Conservation (phyloP, 2,329 filamentous ascomycete genomes). For the Trichoderma sp. region DNA sequence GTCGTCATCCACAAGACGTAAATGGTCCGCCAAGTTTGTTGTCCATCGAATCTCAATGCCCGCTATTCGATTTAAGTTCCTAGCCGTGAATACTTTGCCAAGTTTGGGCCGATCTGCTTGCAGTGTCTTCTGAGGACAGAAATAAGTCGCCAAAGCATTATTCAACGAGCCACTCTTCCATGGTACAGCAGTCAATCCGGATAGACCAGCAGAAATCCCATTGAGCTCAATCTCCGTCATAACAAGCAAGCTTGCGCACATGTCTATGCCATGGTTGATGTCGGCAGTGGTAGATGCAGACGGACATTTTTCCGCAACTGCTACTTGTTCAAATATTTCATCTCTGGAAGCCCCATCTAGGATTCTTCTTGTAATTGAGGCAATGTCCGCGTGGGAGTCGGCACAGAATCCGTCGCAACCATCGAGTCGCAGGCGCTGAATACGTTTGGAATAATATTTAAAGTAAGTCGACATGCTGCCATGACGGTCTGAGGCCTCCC, state of each 20-base stretch:
- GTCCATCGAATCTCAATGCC: conserved; percentile 39
- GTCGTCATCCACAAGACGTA: conserved; percentile 39
- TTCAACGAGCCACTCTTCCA: background rate
- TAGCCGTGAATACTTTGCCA: conserved; percentile 10
- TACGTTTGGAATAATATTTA: background rate
- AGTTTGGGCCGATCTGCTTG: conserved; percentile 8
- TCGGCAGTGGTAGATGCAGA: background rate
- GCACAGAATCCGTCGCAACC: background rate
- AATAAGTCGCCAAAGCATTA: background rate
- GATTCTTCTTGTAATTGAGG: background rate
- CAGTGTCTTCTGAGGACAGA: background rate
- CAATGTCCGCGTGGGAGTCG: background rate
- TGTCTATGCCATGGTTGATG: background rate
- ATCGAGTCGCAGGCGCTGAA: background rate
- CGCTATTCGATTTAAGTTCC: conserved; percentile 28
- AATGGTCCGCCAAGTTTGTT: conserved; percentile 41
- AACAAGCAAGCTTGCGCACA: conserved; percentile 2
- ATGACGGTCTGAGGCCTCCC: background rate
- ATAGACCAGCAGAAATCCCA: background rate
- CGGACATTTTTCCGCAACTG: background rate
- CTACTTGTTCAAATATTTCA: background rate
- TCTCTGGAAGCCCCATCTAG: background rate
- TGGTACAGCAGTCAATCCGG: background rate
- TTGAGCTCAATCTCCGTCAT: conserved; percentile 4
- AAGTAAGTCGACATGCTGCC: background rate